Base-by-base conservation (phyloP, 352 stramenopile species). In the Phytopythium oedochilum region DNA sequence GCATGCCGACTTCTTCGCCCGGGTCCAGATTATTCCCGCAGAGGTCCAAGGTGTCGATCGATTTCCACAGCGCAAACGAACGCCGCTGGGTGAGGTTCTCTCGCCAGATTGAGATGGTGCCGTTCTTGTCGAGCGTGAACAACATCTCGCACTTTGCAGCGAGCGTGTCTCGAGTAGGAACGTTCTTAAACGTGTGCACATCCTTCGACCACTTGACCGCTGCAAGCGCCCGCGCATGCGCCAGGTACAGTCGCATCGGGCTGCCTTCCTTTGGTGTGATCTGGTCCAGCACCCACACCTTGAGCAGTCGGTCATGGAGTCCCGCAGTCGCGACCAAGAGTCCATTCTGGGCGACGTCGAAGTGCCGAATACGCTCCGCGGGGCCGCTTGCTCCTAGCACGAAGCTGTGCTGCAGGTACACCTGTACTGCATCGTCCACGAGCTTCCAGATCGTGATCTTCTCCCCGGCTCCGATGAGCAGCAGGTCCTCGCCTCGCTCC, bases 391-490 rank as follows among this genome's bases (percentile, higher is more conserved):
- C 38, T 12, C 57, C 63, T 28, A 91, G 35, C 0, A 53, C 60
- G 11, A 95, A 85, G 61, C 70, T 86, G 11, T 80, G 73, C 58
- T 93, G 84, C 31, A 90, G 57, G 60, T 92, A 92, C 51, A 92
- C 69, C 23, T 88, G 71, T 25, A 86, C 85, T 0, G 79, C 75
- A 51, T 95, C 85, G 42, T 93, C 74, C 12, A 92, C 76, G 10
- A 95, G 35, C 59, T 92, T 93, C 83, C 83, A 95, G 39, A 90
- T 75, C 20, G 78, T 85, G 40, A 95, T 54, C 55, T 85, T 84
- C 45, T 88, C 76, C 9, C 79, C 85, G 2, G 65, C 78, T 29
- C 77, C 85, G 35, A 93, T 58, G n/a, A 86, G 64, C 15, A 93
- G 69, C 36, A 92, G 50, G 43, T 87, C 78, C 20, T 89, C 81